Evolutionary conservation across 1,284 basidiomycete species (phyloP).

Genomic region (Puccinia triticina): DNA sequence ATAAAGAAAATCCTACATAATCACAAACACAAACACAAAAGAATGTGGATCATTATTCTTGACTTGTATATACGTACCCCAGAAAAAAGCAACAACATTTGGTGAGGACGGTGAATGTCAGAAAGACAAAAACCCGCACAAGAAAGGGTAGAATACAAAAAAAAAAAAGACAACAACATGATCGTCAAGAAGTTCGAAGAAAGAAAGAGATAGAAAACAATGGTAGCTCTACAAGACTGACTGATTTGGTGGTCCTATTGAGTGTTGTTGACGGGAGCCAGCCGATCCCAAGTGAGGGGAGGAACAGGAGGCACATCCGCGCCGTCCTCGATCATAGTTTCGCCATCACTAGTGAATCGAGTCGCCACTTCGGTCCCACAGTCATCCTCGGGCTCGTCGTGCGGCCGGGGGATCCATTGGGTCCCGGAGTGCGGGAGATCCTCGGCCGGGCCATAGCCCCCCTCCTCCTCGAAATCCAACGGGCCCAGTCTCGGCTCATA

Average conservation of each 20-base stretch:
- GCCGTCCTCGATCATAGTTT: background rate
- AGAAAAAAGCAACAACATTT: too few species aligned
- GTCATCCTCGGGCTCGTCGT: background rate
- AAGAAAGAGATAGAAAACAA: too few species aligned
- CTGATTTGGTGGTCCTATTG: background rate
- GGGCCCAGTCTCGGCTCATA: background rate
- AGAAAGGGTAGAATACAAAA: too few species aligned
- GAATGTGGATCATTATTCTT: too few species aligned
- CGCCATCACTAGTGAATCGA: slow-evolving; percentile 1
- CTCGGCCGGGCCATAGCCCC: background rate
- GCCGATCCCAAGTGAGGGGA: background rate
- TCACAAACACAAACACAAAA: too few species aligned
- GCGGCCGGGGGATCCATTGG: background rate
- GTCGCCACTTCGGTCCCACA: background rate
- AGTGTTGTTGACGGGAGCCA: background rate
- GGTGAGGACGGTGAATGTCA: too few species aligned
- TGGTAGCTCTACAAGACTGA: too few species aligned
- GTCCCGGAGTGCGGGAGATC: background rate
- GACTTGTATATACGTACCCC: too few species aligned
- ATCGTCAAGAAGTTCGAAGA: too few species aligned
- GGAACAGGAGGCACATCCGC: background rate
- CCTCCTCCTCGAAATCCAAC: background rate
- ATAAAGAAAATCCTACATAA: too few species aligned
- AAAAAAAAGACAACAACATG: too few species aligned
- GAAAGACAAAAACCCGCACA: too few species aligned